These are phyloP conservation scores for Suaeda aralocaspica DNA, from an alignment of 148 eudicot genomes.

Conservation along the genomic window DNA sequence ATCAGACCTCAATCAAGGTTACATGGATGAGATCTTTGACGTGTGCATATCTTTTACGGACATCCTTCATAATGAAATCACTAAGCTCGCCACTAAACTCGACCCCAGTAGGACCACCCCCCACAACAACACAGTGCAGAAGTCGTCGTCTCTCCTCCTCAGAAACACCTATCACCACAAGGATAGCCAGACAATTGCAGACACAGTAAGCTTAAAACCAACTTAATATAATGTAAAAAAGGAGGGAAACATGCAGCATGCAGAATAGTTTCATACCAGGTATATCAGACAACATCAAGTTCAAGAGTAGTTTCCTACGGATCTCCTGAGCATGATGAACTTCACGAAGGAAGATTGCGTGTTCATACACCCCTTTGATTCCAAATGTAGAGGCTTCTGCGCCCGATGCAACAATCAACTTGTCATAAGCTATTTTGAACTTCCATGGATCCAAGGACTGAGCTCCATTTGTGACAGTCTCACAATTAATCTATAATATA, in stretches of 20 bases:
- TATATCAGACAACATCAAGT: slow-evolving; percentile 90
- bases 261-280: slow-evolving; percentile 66
- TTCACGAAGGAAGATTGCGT: slow-evolving; percentile 89
- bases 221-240: neutral
- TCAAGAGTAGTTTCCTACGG: slow-evolving; percentile 74
- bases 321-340: slow-evolving; percentile 97
- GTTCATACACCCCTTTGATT: slow-evolving; percentile 71
- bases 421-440: slow-evolving; percentile 79
- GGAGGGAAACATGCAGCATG: neutral
- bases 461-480: slow-evolving; percentile 62
- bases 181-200: slow-evolving; percentile 10
- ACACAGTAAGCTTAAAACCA: neutral
- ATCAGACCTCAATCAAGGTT: slow-evolving; percentile 79
- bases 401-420: slow-evolving; percentile 86
- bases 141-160: slow-evolving; percentile 83
- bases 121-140: slow-evolving; percentile 91
- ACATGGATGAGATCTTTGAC: slow-evolving; percentile 88
- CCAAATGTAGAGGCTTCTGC: slow-evolving; percentile 89
- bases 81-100: slow-evolving; percentile 98
- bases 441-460: slow-evolving; percentile 63
- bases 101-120: slow-evolving; percentile 99
- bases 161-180: slow-evolving; percentile 46
- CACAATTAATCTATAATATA: slow-evolving; percentile 59
- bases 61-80: slow-evolving; percentile 89
- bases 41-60: slow-evolving; percentile 73